A percentile compares a stretch with the other conserved stretches of the same genome.
These are phyloP conservation scores for Thecaphora frezii DNA, from an alignment of 1,284 basidiomycete species.

Conservation along the genomic window DNA sequence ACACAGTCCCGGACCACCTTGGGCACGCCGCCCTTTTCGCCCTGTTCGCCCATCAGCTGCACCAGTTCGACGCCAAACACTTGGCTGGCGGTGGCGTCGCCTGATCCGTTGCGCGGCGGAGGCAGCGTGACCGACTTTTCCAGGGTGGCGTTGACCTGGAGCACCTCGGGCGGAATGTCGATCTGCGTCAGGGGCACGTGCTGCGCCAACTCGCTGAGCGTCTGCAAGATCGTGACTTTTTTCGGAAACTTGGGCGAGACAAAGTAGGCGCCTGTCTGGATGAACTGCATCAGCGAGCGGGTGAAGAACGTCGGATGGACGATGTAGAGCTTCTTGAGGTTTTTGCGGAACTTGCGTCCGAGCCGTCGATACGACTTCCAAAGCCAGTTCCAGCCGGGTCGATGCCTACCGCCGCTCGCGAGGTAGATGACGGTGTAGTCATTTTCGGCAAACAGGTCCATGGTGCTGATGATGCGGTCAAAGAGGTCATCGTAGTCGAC, in stretches of 20 bases:
- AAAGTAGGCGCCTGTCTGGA: constrained; percentile 79
- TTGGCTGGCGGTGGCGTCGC: constrained; percentile 69
- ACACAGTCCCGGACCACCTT: constrained; percentile 75
- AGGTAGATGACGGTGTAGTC: constrained; percentile 85
- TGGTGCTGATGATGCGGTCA: constrained; percentile 57
- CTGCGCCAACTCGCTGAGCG: constrained; percentile 72
- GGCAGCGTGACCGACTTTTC: constrained; percentile 17
- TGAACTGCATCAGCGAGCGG: constrained; percentile 68
- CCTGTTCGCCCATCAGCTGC: constrained; percentile 74
- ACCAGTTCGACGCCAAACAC: constrained; percentile 76
- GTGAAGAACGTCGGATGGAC: constrained; percentile 84
- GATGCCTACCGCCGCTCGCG: constrained; percentile 73
- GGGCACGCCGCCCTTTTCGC: constrained; percentile 76
- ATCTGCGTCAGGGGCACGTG: constrained; percentile 79
- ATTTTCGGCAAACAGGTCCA: constrained; percentile 65
- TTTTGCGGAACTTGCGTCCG: constrained; percentile 70
- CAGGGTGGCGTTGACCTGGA: constrained; percentile 62
- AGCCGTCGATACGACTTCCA: constrained; percentile 73
- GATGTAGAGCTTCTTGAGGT: constrained; percentile 80
- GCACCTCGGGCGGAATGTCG: constrained; percentile 77
- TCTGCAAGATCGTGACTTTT: constrained; percentile 74
- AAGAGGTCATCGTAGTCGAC: constrained; percentile 77
- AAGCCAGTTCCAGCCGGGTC: constrained; percentile 82
- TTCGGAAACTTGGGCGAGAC: constrained; percentile 87
- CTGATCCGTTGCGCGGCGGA: background rate